These are phyloP conservation scores for Sporothrix inflata DNA, from an alignment of 2,329 filamentous ascomycete genomes.

Conservation along the genomic window DNA sequence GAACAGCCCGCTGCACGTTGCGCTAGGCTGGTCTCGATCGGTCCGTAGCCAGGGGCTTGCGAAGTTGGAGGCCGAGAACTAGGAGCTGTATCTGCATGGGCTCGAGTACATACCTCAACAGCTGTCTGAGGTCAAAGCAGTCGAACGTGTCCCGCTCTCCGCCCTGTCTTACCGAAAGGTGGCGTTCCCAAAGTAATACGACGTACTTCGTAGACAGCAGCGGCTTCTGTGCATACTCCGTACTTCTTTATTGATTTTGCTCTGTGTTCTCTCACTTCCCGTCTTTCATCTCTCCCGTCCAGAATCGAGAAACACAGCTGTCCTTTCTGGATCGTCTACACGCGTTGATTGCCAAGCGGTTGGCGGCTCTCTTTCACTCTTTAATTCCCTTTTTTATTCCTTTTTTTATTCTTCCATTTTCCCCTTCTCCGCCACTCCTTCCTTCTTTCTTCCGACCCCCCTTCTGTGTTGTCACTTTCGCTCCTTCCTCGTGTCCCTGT, in stretches of 20 bases:
- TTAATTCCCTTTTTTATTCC: not conserved
- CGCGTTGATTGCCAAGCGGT: not conserved
- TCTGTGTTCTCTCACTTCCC: not conserved
- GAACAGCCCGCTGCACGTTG: not conserved
- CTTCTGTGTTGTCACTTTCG: not conserved
- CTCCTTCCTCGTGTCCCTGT: not conserved
- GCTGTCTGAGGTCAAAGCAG: not conserved
- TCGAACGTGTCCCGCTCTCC: not conserved
- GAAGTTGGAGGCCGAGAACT: not conserved
- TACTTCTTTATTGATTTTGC: not conserved
- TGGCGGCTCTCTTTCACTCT: not conserved
- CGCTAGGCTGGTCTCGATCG: not conserved
- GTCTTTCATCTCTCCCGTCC: not conserved
- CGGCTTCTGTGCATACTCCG: not conserved
- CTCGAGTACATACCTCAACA: no score
- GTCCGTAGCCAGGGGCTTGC: not conserved
- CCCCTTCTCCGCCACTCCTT: not conserved
- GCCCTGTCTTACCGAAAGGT: not conserved
- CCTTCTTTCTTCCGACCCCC: not conserved
- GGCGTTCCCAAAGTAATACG: not conserved
- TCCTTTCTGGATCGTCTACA: not conserved
- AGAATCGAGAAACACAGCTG: constrained; percentile 2
- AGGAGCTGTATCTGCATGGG: not conserved
- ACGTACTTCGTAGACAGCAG: no score
- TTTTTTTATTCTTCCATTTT: not conserved